Base-by-base conservation (phyloP, 176 grass and related monocot species). In the Musa itinerans region DNA sequence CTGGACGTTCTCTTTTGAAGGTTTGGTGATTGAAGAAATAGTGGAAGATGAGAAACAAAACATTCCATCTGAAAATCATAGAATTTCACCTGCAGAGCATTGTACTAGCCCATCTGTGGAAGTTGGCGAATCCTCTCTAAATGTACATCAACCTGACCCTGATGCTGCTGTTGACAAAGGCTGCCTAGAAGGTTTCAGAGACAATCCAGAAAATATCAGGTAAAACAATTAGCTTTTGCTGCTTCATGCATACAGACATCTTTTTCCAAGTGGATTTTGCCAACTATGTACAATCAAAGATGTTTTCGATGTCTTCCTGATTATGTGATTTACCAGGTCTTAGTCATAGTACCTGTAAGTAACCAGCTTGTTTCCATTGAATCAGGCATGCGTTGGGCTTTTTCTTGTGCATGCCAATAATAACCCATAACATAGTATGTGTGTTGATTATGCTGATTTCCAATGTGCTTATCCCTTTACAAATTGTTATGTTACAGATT, bases 11-110 rank as follows among this genome's bases (percentile, higher is more conserved):
- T 16, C 52, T 22, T 70, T 51, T 13, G 16, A 69, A 96, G 91
- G 90, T 77, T 78, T 94, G 76, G 72, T 92, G 69, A 94, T 99
- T 87, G 91, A 99, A 89, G 95, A 99, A 81, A 80, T 94, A 79
- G 48, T 80, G n/a, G 90, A 91, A 81, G 83, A 90, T 17, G 83
- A 90, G 29, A 76, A 83, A 20, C 66, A 54, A 76, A 70, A 61
- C 34, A 73, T 81, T 54, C 53, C 81, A 74, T 78, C 83, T 71
- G 83, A 65, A 24, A 84, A 73, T 73, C 61, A 86, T 80, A 69
- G 59, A 81, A 87, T 27, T 85, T 87, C 86, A 67, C 62, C 78
- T 65, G 49, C 83, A 54, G 77, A 69, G 22, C 87, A 89, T 80
- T 64, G 76, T 78, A 76, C 78, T 80, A 86, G 69, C 62, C 78